A percentile compares a stretch with the other conserved stretches of the same genome.
Evolutionary conservation across 768 basidiomycete genomes (phyloP).

Genomic region (Podaxis sp.): DNA sequence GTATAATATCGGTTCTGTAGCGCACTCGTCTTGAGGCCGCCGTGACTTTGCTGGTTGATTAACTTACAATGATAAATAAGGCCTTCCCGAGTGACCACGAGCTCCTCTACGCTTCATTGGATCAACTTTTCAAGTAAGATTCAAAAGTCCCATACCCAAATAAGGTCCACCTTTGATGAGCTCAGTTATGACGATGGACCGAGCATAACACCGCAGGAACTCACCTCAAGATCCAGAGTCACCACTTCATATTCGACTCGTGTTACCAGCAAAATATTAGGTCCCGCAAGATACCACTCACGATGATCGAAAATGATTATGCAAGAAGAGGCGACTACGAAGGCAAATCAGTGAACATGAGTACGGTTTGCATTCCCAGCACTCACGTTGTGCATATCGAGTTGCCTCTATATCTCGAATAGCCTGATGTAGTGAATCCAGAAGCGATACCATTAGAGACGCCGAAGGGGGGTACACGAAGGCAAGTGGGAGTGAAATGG

Average conservation of each 20-base stretch:
- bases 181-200: slow-evolving; percentile 4
- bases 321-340: slow-evolving; percentile 43
- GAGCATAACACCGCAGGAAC: slow-evolving; percentile 1
- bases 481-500: not conserved
- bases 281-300: slow-evolving; percentile 22
- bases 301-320: slow-evolving; percentile 54
- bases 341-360: not conserved
- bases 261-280: not conserved
- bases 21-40: not conserved
- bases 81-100: slow-evolving; percentile 53
- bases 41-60: not conserved
- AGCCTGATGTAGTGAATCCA: slow-evolving; percentile 17
- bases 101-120: slow-evolving; percentile 33
- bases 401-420: slow-evolving; percentile 35
- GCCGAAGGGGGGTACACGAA: not conserved
- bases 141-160: slow-evolving; percentile 38
- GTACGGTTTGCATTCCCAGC: not conserved
- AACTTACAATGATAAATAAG: slow-evolving; percentile 48
- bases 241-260: slow-evolving; percentile 29
- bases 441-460: not conserved
- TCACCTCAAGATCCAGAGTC: slow-evolving; percentile 50
- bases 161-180: slow-evolving; percentile 38
- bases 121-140: not conserved
- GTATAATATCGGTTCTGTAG: slow-evolving; percentile 57
- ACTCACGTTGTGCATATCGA: slow-evolving; percentile 41